A percentile compares a stretch with the other conserved stretches of the same genome.
Evolutionary conservation across 2,329 filamentous ascomycete genomes (phyloP).

Genomic region (Myriosclerotinia scirpicola): DNA sequence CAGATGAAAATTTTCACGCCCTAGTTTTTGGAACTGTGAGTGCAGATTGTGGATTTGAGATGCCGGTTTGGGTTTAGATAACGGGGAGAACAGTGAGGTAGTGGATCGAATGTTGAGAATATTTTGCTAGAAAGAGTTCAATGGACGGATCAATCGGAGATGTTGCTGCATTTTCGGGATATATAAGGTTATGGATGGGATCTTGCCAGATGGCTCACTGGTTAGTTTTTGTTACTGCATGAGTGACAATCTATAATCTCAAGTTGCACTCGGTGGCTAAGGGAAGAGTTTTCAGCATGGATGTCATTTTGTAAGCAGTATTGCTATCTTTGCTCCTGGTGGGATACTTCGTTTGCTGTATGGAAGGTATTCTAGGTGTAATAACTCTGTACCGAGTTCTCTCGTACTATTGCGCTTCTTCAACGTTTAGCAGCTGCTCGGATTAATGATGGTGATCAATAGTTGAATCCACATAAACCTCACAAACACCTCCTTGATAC

Average conservation of each 20-base stretch:
- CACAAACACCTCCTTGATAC: neutral
- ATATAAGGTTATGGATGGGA: neutral
- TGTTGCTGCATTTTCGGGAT: neutral
- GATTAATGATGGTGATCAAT: neutral
- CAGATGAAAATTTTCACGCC: constrained; percentile 21
- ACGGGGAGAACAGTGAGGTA: neutral
- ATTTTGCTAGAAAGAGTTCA: neutral
- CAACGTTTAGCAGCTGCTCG: neutral
- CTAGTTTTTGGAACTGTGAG: neutral
- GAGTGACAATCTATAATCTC: neutral
- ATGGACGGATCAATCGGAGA: neutral
- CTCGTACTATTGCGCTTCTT: neutral
- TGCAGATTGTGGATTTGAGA: neutral
- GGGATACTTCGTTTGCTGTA: neutral
- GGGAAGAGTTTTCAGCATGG: neutral
- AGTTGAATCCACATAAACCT: neutral
- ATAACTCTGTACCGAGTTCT: neutral
- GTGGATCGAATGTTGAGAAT: neutral
- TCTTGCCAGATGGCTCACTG: neutral
- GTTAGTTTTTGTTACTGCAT: constrained; percentile 2
- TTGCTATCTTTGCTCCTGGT: neutral
- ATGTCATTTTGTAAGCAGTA: too few species aligned
- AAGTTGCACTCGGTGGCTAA: neutral
- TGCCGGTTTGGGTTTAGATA: neutral
- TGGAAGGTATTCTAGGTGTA: neutral